Evolutionary conservation across 331 rosid species (phyloP).

Genomic region (Phaseolus coccineus): DNA sequence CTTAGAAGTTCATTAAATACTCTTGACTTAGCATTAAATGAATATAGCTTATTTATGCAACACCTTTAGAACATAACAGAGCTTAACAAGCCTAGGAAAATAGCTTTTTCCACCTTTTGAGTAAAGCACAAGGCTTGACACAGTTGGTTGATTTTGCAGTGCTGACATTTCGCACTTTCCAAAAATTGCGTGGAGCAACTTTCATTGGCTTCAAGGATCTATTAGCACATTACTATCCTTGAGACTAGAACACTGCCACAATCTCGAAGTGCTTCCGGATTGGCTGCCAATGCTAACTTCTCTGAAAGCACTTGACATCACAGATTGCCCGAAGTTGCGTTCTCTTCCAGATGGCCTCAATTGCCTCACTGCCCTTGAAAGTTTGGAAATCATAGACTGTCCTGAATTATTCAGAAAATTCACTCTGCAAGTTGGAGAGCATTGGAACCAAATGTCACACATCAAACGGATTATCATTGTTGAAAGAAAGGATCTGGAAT

Average conservation of each 20-base stretch:
- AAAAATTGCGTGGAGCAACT: too few relatives aligned
- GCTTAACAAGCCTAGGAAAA: too few relatives aligned
- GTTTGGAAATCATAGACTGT: neutral
- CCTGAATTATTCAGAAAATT: neutral
- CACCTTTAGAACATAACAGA: too few relatives aligned
- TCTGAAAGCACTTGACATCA: neutral
- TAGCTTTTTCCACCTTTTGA: too few relatives aligned
- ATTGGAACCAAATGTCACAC: conserved; percentile 5
- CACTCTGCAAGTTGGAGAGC: neutral
- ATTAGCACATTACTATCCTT: neutral
- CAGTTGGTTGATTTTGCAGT: too few relatives aligned
- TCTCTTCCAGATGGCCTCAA: conserved; percentile 12
- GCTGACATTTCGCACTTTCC: too few relatives aligned
- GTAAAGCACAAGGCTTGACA: too few relatives aligned
- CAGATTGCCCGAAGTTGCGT: neutral
- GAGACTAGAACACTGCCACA: rapidly evolving
- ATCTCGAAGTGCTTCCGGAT: conserved; percentile 16
- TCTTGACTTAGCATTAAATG: too few relatives aligned
- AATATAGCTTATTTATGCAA: too few relatives aligned
- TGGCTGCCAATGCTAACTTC: conserved; percentile 8
- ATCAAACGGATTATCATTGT: neutral
- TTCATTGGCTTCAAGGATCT: conserved; percentile 32
- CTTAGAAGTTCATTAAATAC: too few relatives aligned
- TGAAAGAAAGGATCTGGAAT: too few relatives aligned
- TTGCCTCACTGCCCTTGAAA: neutral